A percentile compares a stretch with the other conserved stretches of the same genome.
Conservation (phyloP, 2,329 filamentous ascomycete genomes). For the Neoarthrinium moseri region DNA sequence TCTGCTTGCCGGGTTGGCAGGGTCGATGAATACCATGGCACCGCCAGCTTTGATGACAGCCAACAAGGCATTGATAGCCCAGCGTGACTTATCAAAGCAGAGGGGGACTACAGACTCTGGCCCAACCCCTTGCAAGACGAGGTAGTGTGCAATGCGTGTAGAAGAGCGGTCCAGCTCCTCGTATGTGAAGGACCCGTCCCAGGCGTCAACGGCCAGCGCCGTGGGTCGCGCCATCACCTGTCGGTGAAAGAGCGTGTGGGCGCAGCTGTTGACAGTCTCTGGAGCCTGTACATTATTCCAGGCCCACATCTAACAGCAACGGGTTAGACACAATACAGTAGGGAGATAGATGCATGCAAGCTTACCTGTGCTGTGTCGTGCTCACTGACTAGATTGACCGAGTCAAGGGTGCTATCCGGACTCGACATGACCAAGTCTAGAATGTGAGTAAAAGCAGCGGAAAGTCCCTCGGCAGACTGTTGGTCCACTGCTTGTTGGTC, state of each 20-base stretch:
- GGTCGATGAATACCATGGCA: slow-evolving; percentile 26
- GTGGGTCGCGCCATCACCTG: not conserved
- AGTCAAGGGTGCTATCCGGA: too few relatives aligned
- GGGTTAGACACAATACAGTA: too few relatives aligned
- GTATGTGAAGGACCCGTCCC: slow-evolving; percentile 30
- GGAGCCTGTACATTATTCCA: too few relatives aligned
- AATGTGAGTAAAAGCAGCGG: too few relatives aligned
- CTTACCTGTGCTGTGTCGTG: too few relatives aligned
- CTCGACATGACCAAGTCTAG: too few relatives aligned
- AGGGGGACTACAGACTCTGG: slow-evolving; percentile 17
- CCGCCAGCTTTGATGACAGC: slow-evolving; percentile 24
- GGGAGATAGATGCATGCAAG: too few relatives aligned
- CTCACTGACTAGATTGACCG: too few relatives aligned
- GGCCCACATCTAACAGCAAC: too few relatives aligned
- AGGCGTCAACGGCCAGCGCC: slow-evolving; percentile 19
- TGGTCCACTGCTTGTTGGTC: too few relatives aligned
- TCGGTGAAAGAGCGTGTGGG: slow-evolving; percentile 1
- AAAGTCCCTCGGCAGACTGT: too few relatives aligned
- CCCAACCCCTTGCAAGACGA: not conserved
- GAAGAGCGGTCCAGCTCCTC: slow-evolving; percentile 20
- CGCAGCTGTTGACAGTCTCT: too few relatives aligned
- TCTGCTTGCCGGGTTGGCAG: slow-evolving; percentile 23
- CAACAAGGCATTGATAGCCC: slow-evolving; percentile 22
- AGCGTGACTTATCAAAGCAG: slow-evolving; percentile 24
- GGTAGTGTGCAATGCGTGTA: not conserved